Conservation (phyloP, 192 early-diverging fungal species). For the Dispira parvispora region DNA sequence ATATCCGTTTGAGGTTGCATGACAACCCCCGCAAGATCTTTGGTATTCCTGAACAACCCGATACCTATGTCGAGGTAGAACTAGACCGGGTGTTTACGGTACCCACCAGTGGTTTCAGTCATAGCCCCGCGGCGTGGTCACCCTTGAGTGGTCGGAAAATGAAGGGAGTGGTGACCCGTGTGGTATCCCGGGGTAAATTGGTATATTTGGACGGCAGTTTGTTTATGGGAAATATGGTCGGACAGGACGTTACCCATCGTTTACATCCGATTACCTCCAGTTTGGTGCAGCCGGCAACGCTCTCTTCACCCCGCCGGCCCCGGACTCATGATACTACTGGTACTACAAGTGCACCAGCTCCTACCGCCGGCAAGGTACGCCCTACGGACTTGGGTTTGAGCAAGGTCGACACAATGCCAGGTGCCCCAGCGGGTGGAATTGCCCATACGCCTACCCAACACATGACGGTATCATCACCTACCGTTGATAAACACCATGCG, state of each 20-base stretch:
- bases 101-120: conserved; percentile 15
- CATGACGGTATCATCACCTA: background rate
- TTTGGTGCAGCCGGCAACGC: background rate
- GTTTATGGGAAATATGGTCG: conserved; percentile 15
- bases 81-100: conserved; percentile 49
- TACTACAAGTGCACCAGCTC: too few species aligned
- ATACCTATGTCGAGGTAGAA: conserved; percentile 91
- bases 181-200: conserved; percentile 74
- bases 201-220: conserved; percentile 70
- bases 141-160: conserved; percentile 44
- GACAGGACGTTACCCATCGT: conserved; percentile 6
- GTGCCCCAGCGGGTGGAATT: background rate
- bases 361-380: background rate
- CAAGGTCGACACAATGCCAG: background rate
- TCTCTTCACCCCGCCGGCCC: too few species aligned
- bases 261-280: background rate
- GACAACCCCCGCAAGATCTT: conserved; percentile 83
- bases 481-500: background rate
- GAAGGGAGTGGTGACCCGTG: conserved; percentile 66
- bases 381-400: background rate
- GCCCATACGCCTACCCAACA: background rate
- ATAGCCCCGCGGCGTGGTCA: conserved; percentile 27
- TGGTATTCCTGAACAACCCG: conserved; percentile 75
- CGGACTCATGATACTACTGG: too few species aligned
- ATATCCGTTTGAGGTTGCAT: conserved; percentile 58